A percentile compares a stretch with the other conserved stretches of the same genome.
Conservation (phyloP, 2,329 filamentous ascomycete species). For the Tolypocladium amazonense region DNA sequence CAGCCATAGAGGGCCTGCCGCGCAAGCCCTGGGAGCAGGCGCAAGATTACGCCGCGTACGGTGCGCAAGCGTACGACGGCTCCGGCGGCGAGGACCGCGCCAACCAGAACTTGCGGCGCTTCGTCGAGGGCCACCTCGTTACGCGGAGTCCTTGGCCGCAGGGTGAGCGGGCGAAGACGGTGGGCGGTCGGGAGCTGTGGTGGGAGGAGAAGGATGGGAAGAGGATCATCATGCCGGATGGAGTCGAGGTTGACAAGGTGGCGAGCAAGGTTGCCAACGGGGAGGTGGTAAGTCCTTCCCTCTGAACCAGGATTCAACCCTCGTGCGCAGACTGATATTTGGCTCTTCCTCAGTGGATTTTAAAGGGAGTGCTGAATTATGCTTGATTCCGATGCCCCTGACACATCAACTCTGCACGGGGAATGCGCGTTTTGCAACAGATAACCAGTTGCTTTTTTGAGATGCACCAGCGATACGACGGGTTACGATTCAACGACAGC, state of each 20-base stretch:
- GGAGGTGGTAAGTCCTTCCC: constrained; percentile 48
- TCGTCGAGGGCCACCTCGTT: constrained; percentile 81
- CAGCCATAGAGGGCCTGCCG: constrained; percentile 64
- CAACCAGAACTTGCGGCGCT: constrained; percentile 61
- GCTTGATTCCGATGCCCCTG: neutral
- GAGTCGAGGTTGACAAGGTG: constrained; percentile 65
- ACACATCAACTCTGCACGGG: no score
- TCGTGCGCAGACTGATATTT: neutral
- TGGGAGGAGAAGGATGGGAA: constrained; percentile 66
- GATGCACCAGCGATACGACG: neutral
- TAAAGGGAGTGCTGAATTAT: constrained; percentile 40
- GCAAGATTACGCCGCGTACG: constrained; percentile 57
- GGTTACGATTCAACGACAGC: neutral
- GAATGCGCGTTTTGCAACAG: neutral
- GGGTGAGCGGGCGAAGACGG: constrained; percentile 52
- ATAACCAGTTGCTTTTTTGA: no score
- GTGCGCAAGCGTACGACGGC: constrained; percentile 65
- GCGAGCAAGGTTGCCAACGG: constrained; percentile 75
- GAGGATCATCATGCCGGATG: constrained; percentile 66
- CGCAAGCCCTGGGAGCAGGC: constrained; percentile 81
- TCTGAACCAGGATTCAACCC: neutral
- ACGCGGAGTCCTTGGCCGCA: constrained; percentile 65
- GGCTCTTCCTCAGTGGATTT: constrained; percentile 45
- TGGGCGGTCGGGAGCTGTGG: constrained; percentile 58
- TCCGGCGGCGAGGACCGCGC: constrained; percentile 66